Percentiles rank a stretch among this genome's conserved stretches.
Conservation (phyloP, 1,284 basidiomycete genomes). For the Ustilago hordei region DNA sequence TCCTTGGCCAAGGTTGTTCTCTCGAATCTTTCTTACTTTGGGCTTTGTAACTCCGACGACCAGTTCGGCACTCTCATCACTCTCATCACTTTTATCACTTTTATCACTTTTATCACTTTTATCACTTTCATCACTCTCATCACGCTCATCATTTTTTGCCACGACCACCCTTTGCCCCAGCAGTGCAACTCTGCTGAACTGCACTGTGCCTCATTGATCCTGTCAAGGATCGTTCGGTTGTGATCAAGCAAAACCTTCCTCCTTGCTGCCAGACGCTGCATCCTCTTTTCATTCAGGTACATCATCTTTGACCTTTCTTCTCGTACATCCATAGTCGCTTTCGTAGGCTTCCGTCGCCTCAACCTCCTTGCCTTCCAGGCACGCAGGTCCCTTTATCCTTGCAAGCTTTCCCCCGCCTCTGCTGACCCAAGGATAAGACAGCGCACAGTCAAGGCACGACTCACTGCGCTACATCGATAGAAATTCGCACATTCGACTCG, state of each 20-base stretch:
- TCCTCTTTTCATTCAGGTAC: not conserved
- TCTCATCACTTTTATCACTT: slow-evolving; percentile 8
- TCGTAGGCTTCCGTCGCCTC: not conserved
- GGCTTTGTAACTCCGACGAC: slow-evolving; percentile 34
- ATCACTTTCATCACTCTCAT: not conserved
- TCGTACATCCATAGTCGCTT: not conserved
- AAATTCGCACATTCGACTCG: not conserved
- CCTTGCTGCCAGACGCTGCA: not conserved
- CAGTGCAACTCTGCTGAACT: not conserved
- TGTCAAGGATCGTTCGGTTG: slow-evolving; percentile 2
- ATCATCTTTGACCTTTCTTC: not conserved
- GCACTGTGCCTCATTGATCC: not conserved
- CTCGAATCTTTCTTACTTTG: not conserved
- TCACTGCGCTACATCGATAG: not conserved
- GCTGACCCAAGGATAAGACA: not conserved
- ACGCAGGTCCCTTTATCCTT: not conserved
- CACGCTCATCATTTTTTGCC: not conserved
- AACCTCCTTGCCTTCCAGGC: not conserved
- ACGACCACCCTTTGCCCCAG: not conserved
- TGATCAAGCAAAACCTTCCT: slow-evolving; percentile 3
- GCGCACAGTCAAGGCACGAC: not conserved
- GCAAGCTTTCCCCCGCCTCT: not conserved
- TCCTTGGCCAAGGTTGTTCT: slow-evolving; percentile 3
- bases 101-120: not conserved
- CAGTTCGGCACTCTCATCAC: slow-evolving; percentile 5